These are phyloP conservation scores for Trichoderma sp. DNA, from an alignment of 2,329 filamentous ascomycete genomes.

Conservation along the genomic window DNA sequence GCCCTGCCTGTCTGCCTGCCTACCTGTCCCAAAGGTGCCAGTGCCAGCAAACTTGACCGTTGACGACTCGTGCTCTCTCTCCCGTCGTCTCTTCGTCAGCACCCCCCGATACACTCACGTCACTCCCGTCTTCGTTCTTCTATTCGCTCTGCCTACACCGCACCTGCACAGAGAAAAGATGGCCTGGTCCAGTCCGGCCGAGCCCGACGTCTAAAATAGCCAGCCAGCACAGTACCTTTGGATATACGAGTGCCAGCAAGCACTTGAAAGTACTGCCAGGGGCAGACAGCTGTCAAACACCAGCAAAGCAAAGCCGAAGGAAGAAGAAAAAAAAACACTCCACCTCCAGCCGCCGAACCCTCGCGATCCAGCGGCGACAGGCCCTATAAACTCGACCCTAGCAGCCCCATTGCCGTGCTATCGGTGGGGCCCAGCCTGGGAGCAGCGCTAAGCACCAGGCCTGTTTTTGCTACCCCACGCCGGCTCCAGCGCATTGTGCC, in stretches of 20 bases:
- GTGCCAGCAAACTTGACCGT: background rate
- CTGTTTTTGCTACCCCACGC: conserved; percentile 19
- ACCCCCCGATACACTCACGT: background rate
- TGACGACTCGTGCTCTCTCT: background rate
- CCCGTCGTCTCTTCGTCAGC: background rate
- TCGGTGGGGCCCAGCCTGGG: conserved; percentile 12
- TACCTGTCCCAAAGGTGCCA: background rate
- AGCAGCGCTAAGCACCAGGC: conserved; percentile 18
- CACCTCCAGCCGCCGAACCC: conserved; percentile 11
- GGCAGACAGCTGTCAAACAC: conserved; percentile 10
- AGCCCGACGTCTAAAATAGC: conserved; percentile 18
- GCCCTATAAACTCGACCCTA: conserved; percentile 12
- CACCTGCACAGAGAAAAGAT: background rate
- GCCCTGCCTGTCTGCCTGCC: background rate
- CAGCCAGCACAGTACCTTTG: background rate
- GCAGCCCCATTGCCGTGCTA: conserved; percentile 17
- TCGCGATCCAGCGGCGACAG: conserved; percentile 8
- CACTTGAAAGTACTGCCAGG: conserved; percentile 1
- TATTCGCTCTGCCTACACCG: background rate
- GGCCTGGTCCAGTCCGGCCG: conserved; percentile 9
- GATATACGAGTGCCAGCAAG: conserved; percentile 7
- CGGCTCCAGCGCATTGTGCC: conserved; percentile 17
- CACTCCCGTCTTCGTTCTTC: background rate
- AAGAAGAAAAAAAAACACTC: background rate
- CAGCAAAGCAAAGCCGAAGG: background rate